Conservation (phyloP, 768 basidiomycete species). For the Jaapia argillacea region DNA sequence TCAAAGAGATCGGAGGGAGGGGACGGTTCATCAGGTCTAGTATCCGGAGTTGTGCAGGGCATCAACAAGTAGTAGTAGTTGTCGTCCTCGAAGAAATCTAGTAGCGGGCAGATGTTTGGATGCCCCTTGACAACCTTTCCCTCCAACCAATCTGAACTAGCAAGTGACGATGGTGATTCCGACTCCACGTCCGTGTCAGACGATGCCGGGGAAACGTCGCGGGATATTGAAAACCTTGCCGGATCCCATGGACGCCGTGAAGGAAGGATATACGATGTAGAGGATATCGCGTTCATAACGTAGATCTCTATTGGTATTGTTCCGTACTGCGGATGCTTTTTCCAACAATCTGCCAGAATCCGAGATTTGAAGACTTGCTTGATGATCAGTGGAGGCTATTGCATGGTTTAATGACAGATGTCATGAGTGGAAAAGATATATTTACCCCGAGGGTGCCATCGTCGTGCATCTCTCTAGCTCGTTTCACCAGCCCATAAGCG, state of each 20-base stretch:
- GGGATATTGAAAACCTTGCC: conserved; percentile 28
- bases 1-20: conserved; percentile 88
- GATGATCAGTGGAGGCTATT: conserved; percentile 82
- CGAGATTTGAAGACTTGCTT: conserved; percentile 98
- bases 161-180: conserved; percentile 4
- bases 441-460: conserved; percentile 83
- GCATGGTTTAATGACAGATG: conserved; percentile 12
- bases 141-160: conserved; percentile 49
- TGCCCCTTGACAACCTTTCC: conserved; percentile 75
- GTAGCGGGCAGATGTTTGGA: conserved; percentile 88
- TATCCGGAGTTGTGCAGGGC: conserved; percentile 62
- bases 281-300: conserved; percentile 85
- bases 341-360: conserved; percentile 99
- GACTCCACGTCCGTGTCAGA: conserved; percentile 3
- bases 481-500: conserved; percentile 92
- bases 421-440: conserved; percentile 6
- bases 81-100: conserved; percentile 95
- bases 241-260: conserved; percentile 81
- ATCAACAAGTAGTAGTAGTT: conserved; percentile 95
- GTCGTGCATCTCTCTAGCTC: conserved; percentile 65
- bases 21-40: conserved; percentile 35
- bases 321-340: conserved; percentile 88
- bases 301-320: conserved; percentile 98
- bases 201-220: conserved; percentile 8
- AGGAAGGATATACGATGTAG: conserved; percentile 71